Conservation (phyloP, 805 yeast genomes). For the Middelhovenomyces tepae region DNA sequence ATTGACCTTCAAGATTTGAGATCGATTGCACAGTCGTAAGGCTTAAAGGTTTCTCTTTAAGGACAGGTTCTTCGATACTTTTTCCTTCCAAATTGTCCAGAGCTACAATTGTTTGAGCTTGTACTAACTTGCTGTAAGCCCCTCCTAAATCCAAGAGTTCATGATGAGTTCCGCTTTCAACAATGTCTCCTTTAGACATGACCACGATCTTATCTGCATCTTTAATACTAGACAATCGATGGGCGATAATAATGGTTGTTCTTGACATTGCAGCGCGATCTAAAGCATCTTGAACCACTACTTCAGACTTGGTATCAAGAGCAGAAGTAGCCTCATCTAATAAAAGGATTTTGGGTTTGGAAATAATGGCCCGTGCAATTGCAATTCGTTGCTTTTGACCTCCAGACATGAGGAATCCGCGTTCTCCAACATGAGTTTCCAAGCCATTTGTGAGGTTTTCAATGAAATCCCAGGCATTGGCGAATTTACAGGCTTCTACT, state of each 20-base stretch:
- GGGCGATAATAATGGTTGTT: slow-evolving; percentile 53
- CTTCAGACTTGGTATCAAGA: slow-evolving; percentile 39
- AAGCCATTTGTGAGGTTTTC: slow-evolving; percentile 69
- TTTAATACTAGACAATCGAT: slow-evolving; percentile 46
- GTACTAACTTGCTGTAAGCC: slow-evolving; percentile 27
- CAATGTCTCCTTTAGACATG: slow-evolving; percentile 41
- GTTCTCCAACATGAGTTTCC: slow-evolving; percentile 58
- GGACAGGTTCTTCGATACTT: slow-evolving; percentile 11
- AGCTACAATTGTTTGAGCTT: slow-evolving; percentile 26
- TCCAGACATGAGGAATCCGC: slow-evolving; percentile 55
- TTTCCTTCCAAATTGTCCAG: slow-evolving; percentile 11
- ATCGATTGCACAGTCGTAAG: neutral
- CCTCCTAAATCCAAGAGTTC: slow-evolving; percentile 27
- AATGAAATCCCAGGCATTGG: slow-evolving; percentile 33
- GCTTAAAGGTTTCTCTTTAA: neutral
- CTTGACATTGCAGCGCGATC: slow-evolving; percentile 28
- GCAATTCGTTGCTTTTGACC: slow-evolving; percentile 70
- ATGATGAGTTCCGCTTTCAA: slow-evolving; percentile 36
- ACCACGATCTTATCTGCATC: slow-evolving; percentile 51
- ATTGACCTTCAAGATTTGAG: slow-evolving; percentile 7
- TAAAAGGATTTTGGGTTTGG: slow-evolving; percentile 49
- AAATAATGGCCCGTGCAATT: slow-evolving; percentile 59
- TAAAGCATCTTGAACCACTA: slow-evolving; percentile 33
- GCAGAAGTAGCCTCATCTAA: slow-evolving; percentile 64
- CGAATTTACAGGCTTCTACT: slow-evolving; percentile 29